Conservation (phyloP, 306 rosid species). For the Vigna nakashimae region DNA sequence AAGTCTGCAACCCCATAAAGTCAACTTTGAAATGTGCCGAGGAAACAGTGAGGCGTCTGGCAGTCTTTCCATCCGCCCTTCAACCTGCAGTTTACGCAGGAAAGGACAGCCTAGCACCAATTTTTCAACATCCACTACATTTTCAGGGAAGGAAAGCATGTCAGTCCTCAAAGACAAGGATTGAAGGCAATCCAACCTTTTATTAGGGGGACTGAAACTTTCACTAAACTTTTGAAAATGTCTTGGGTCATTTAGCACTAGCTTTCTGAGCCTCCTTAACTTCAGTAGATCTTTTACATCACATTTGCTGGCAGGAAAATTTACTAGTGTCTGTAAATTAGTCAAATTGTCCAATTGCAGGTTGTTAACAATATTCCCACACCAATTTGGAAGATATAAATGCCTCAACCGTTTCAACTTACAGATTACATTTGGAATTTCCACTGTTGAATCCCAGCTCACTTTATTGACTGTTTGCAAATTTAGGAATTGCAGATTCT, state of each 20-base stretch:
- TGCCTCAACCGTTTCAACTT: slow-evolving; percentile 58
- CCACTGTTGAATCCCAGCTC: slow-evolving; percentile 48
- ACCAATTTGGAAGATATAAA: slow-evolving; percentile 67
- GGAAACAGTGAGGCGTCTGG: slow-evolving; percentile 23
- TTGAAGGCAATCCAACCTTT: slow-evolving; percentile 42
- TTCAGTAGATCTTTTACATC: slow-evolving; percentile 44
- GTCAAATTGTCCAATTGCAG: slow-evolving; percentile 45
- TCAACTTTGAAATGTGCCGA: slow-evolving; percentile 51
- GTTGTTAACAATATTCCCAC: slow-evolving; percentile 33
- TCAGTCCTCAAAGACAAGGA: slow-evolving; percentile 51
- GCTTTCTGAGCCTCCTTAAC: slow-evolving; percentile 54
- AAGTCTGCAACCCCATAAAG: slow-evolving; percentile 45
- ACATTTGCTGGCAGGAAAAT: slow-evolving; percentile 56
- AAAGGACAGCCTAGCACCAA: slow-evolving; percentile 56
- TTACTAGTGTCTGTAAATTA: slow-evolving; percentile 60
- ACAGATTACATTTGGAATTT: slow-evolving; percentile 48
- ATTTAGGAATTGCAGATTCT: slow-evolving; percentile 58
- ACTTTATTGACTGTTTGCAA: slow-evolving; percentile 43
- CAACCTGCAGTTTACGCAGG: slow-evolving; percentile 46
- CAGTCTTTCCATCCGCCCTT: slow-evolving; percentile 41
- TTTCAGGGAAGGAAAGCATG: slow-evolving; percentile 54
- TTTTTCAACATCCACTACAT: slow-evolving; percentile 40
- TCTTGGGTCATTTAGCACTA: slow-evolving; percentile 56
- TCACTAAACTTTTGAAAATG: slow-evolving; percentile 46
- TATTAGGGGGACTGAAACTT: slow-evolving; percentile 40